A percentile compares a stretch with the other conserved stretches of the same genome.
Evolutionary conservation across 495 filamentous ascomycete genomes (phyloP).

Genomic region (Podospora pseudoanserina): DNA sequence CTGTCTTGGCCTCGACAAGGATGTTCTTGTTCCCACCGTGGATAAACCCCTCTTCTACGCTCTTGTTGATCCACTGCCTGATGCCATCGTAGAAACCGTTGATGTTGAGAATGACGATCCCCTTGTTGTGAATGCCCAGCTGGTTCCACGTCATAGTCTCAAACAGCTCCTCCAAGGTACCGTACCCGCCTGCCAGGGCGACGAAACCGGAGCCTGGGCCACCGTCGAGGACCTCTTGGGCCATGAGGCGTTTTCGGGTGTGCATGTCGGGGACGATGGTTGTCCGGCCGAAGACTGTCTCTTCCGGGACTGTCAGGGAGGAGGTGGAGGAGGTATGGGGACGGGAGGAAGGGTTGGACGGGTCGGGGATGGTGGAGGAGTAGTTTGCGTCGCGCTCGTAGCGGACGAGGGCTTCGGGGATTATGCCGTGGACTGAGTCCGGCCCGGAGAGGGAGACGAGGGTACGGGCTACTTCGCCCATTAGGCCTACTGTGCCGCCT

Average conservation of each 20-base stretch:
- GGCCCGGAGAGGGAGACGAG: constrained; percentile 84
- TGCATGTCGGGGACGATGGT: constrained; percentile 95
- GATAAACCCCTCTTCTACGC: constrained; percentile 75
- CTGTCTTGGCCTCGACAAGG: constrained; percentile 67
- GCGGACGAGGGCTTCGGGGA: constrained; percentile 78
- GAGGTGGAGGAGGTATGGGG: not conserved
- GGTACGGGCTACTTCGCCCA: constrained; percentile 87
- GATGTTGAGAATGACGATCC: constrained; percentile 78
- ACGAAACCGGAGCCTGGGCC: constrained; percentile 85
- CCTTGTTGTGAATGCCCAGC: constrained; percentile 82
- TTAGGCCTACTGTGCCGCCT: constrained; percentile 88
- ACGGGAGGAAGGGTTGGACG: constrained; percentile 3
- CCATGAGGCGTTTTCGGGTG: constrained; percentile 90
- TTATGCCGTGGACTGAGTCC: constrained; percentile 83
- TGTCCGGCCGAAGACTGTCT: constrained; percentile 71
- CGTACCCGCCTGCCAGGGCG: constrained; percentile 84
- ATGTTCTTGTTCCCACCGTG: constrained; percentile 64
- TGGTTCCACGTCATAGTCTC: constrained; percentile 98
- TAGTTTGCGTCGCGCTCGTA: constrained; percentile 63
- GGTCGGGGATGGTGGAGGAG: constrained; percentile 35
- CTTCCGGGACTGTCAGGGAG: constrained; percentile 50
- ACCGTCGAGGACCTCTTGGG: constrained; percentile 72
- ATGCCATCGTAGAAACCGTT: constrained; percentile 90
- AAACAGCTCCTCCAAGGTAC: constrained; percentile 93
- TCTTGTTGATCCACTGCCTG: constrained; percentile 73